These are phyloP conservation scores for Alternaria consortialis DNA, from an alignment of 2,329 filamentous ascomycete species.

Conservation along the genomic window DNA sequence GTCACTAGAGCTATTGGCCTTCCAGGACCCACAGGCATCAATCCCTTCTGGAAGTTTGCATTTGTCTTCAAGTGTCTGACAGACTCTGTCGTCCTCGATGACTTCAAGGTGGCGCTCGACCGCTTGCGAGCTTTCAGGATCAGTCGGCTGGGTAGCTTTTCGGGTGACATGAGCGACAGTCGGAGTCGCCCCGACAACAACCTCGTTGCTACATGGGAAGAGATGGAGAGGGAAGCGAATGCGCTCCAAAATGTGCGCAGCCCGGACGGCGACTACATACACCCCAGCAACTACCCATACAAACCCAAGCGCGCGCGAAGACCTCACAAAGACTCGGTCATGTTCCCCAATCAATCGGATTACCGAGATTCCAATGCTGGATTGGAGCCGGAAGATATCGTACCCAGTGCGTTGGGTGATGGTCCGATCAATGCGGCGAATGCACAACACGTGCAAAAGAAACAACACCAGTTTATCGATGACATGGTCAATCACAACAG, in stretches of 20 bases:
- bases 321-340: constrained; percentile 38
- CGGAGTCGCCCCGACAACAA: constrained; percentile 41
- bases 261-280: constrained; percentile 44
- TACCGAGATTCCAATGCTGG: constrained; percentile 22
- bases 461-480: constrained; percentile 31
- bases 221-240: constrained; percentile 43
- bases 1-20: constrained; percentile 61
- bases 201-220: constrained; percentile 47
- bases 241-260: constrained; percentile 34
- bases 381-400: constrained; percentile 41
- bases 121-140: constrained; percentile 57
- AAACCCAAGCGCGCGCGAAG: constrained; percentile 30
- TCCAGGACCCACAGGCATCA: constrained; percentile 62
- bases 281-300: constrained; percentile 41
- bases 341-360: constrained; percentile 29
- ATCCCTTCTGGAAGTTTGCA: constrained; percentile 71
- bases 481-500: constrained; percentile 25
- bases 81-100: constrained; percentile 72
- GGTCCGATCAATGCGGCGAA: constrained; percentile 22
- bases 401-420: constrained; percentile 40
- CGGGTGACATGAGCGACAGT: constrained; percentile 46
- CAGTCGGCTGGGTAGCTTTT: constrained; percentile 50
- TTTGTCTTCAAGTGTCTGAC: constrained; percentile 74
- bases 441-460: constrained; percentile 25
- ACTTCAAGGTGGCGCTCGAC: constrained; percentile 70